Percentiles rank a stretch among this genome's conserved stretches.
Conservation (phyloP, 1,284 basidiomycete species). For the Pseudozyma thailandica region DNA sequence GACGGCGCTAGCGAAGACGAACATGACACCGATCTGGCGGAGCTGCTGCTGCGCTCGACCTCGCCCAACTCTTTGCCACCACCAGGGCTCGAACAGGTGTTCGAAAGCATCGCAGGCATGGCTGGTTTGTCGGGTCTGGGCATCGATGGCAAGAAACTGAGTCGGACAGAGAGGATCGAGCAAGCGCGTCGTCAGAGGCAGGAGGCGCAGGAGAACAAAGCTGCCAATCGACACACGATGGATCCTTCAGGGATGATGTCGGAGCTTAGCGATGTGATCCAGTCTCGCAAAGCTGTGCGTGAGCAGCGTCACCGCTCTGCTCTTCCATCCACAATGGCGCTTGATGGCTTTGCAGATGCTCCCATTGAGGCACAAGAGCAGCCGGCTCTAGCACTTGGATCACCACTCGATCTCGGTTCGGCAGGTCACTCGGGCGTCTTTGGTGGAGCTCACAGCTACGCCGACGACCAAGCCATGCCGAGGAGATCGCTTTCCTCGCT, state of each 20-base stretch:
- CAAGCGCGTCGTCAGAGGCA: slow-evolving; percentile 32
- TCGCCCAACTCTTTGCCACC: slow-evolving; percentile 55
- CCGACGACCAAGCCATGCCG: slow-evolving; percentile 8
- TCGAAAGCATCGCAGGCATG: slow-evolving; percentile 57
- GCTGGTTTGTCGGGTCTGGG: slow-evolving; percentile 18
- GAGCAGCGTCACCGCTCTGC: slow-evolving; percentile 30
- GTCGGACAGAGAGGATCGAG: slow-evolving; percentile 57
- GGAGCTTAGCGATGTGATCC: slow-evolving; percentile 56
- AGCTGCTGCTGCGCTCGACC: slow-evolving; percentile 45
- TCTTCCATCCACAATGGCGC: background rate
- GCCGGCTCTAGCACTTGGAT: slow-evolving; percentile 28
- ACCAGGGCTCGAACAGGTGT: slow-evolving; percentile 61
- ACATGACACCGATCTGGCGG: slow-evolving; percentile 35
- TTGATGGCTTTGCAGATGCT: background rate
- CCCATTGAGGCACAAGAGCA: background rate
- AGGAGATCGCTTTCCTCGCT: slow-evolving; percentile 35
- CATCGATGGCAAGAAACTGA: slow-evolving; percentile 19
- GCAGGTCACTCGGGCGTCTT: slow-evolving; percentile 33
- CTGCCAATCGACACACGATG: slow-evolving; percentile 22
- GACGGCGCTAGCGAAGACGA: slow-evolving; percentile 17
- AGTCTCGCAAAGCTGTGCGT: slow-evolving; percentile 26
- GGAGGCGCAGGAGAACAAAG: slow-evolving; percentile 23
- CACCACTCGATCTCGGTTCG: slow-evolving; percentile 39
- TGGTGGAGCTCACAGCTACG: slow-evolving; percentile 20
- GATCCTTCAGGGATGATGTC: slow-evolving; percentile 43